Evolutionary conservation across 345 rosid genomes (phyloP).

Genomic region (Laguncularia racemosa): DNA sequence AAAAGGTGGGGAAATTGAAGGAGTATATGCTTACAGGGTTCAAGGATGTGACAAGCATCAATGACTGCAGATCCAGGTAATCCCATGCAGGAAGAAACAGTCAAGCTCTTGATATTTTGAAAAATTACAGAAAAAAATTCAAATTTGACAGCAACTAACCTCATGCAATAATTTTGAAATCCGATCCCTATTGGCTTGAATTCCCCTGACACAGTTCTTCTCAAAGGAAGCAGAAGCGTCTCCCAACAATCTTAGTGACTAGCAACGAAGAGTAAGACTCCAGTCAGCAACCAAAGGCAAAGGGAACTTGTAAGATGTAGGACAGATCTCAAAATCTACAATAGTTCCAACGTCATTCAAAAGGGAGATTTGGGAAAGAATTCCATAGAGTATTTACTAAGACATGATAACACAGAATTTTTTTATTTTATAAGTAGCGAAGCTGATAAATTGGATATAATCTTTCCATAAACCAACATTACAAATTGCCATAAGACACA

Average conservation of each 20-base stretch:
- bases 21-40: constrained; percentile 62
- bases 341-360: too few relatives aligned
- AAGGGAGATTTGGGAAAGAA: too few relatives aligned
- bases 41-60: constrained; percentile 96
- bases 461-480: neutral
- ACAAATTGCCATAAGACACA: constrained; percentile 4
- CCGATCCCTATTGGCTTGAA: constrained; percentile 81
- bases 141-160: constrained; percentile 29
- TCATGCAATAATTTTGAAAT: constrained; percentile 86
- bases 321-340: too few relatives aligned
- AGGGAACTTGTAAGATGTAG: neutral
- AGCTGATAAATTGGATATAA: too few relatives aligned
- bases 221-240: constrained; percentile 95
- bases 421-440: too few relatives aligned
- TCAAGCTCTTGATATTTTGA: constrained; percentile 3
- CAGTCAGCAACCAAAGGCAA: constrained; percentile 5
- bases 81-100: constrained; percentile 12
- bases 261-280: constrained; percentile 7
- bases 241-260: constrained; percentile 84
- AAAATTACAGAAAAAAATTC: neutral
- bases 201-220: constrained; percentile 87
- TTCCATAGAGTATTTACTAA: too few relatives aligned
- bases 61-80: constrained; percentile 49
- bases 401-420: too few relatives aligned
- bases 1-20: neutral